Base-by-base conservation (phyloP, 805 yeast genomes). In the Diddensiella transvaalensis region DNA sequence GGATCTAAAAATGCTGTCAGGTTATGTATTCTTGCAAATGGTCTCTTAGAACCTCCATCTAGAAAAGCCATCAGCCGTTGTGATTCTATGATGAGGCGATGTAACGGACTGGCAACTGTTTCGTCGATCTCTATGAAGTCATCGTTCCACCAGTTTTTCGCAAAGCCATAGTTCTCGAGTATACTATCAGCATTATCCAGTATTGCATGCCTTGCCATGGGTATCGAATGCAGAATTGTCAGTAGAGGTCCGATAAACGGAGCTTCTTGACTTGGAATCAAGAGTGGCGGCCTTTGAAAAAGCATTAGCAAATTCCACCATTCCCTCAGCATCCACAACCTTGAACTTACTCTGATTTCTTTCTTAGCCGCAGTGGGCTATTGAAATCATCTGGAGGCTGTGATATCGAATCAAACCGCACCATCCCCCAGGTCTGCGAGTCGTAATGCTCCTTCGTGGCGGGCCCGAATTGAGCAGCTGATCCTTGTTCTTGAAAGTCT, bases 41-140 rank as follows among this genome's bases (percentile, higher is more conserved):
- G 54, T 11, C 67, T 50, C 17, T 43, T 37, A 0, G 68, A 55
- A 17, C 41, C 49, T 15, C 60, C 64, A 26, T 63, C 65, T 22
- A 66, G 45, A 48, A 58, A 62, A 2, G 69, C 68, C 50, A 63
- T 53, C 11, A 59, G 39, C 13, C 65, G 49, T 43, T 65, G 69
- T 1, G 53, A 36, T 45, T 64, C 68, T 4, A 58, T 49, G 17
- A 58, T 50, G 8, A 58, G 33, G 19, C 58, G 42, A 39, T 50
- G 35, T 33, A 40, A 15, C 4, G 36, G 38, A 5, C 43, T 22
- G 45, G 37, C 8, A 26, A 15, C 24, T 3, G 22, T 44, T 10
- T 32, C 38, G 13, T 18, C 35, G 22, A 60, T 33, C n/a, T 51
- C 50, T 2, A 57, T 52, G n/a, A 48, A 13, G 4, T 45, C 54